Evolutionary conservation across 2,329 filamentous ascomycete genomes (phyloP).

Genomic region (Emericellopsis cladophorae): DNA sequence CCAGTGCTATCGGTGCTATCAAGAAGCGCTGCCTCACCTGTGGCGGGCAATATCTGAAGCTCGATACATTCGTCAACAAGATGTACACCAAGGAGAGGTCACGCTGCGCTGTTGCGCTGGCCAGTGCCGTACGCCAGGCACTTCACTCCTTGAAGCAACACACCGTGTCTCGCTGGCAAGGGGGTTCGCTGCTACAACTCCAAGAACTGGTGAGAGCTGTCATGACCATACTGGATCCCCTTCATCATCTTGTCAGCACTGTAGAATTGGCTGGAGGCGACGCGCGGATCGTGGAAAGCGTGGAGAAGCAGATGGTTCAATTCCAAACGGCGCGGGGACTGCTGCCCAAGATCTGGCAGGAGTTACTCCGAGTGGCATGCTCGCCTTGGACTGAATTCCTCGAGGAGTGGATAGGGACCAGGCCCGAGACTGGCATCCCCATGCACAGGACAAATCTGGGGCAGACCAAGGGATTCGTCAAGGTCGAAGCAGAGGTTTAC

Average conservation of each 20-base stretch:
- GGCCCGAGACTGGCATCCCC: conserved; percentile 40
- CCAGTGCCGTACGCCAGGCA: conserved; percentile 32
- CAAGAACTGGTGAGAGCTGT: conserved; percentile 35
- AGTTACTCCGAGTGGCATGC: conserved; percentile 51
- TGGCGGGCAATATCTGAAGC: conserved; percentile 30
- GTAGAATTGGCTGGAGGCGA: conserved; percentile 35
- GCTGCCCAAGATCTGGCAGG: conserved; percentile 50
- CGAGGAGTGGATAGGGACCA: conserved; percentile 64
- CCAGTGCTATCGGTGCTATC: conserved; percentile 31
- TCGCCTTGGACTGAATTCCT: conserved; percentile 55
- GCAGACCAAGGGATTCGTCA: conserved; percentile 45
- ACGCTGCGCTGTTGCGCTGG: conserved; percentile 37
- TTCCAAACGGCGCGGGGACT: conserved; percentile 51
- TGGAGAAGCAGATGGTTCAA: conserved; percentile 49
- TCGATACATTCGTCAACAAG: conserved; percentile 31
- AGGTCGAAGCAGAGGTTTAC: conserved; percentile 38
- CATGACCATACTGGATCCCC: conserved; percentile 33
- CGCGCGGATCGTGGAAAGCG: conserved; percentile 45
- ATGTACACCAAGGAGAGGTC: conserved; percentile 30
- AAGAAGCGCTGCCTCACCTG: conserved; percentile 32
- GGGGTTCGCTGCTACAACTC: conserved; percentile 38
- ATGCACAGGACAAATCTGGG: conserved; percentile 32
- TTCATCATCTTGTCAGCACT: conserved; percentile 36
- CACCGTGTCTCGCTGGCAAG: conserved; percentile 34
- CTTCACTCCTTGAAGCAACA: conserved; percentile 24